Evolutionary conservation across 1,139 yeast genomes (phyloP), one percentile per base, ranked within the genome.

Genomic region (Sugiyamaella xylanicola): DNA sequence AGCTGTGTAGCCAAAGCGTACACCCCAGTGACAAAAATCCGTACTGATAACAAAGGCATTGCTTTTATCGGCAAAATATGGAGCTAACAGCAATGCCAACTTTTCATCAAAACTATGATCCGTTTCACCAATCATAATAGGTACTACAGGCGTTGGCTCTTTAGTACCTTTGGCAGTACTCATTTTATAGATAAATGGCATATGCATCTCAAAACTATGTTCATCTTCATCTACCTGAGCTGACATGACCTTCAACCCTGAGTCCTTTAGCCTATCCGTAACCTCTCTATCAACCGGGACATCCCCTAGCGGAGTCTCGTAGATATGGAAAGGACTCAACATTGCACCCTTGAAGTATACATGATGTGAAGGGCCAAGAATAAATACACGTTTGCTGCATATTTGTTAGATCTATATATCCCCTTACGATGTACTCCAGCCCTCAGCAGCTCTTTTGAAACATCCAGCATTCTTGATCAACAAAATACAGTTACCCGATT

Each of bases 21-120:
- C 66, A 0, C 97, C 97, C 99, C 99, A 93, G 68, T 93, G 99
- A 68, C 98, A 92, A 67, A 93, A 95, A 72, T 93, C 99, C 1
- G 95, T 83, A 65, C 96, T 87, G 4, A 93, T 78, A 22, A 89
- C 82, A 71, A 93, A 87, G 1, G 90, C 84, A 65, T 84, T 86
- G 36, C 73, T 72, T 21, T 78, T 77, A 63, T 86, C 81, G 2
- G 69, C 70, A 55, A 90, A 68, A 63, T 79, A 87, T 1, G 85
- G 84, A 11, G 73, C 70, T 52, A 93, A 73, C 0, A 75, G 63
- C 1, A 68, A 63, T 0, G 86, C 85, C 19, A 87, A 67, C 20
- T 72, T 70, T 13, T 68, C 65, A 54, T 82, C 83, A 48, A 79
- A 74, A 1, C 61, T 62, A 11, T 74, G 72, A 54, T 80, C 81